These are phyloP conservation scores for Biancaea sappan DNA, from an alignment of 306 rosid genomes.

Conservation along the genomic window DNA sequence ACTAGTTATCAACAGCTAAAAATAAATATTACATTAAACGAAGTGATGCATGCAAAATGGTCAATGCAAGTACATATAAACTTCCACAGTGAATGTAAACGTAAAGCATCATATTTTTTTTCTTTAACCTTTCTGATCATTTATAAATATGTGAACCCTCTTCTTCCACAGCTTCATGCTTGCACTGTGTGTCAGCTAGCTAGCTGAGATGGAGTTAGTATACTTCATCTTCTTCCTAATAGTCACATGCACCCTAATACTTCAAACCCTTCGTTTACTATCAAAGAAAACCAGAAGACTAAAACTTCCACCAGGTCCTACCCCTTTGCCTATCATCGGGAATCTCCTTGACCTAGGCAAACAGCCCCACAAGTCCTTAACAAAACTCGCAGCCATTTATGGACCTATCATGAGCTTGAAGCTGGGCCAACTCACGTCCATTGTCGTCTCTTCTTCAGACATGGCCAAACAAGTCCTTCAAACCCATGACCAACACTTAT, in stretches of 20 bases:
- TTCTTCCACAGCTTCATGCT: neutral
- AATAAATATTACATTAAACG: no score
- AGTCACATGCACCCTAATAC: neutral
- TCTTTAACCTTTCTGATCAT: no score
- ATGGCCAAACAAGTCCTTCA: neutral
- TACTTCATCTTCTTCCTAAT: neutral
- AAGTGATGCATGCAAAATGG: no score
- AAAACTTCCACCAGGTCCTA: slow-evolving; percentile 48
- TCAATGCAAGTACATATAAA: no score
- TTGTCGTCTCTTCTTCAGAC: neutral
- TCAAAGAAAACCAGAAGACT: neutral
- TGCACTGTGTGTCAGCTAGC: neutral
- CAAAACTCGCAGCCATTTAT: slow-evolving; percentile 27
- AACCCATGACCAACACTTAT: neutral
- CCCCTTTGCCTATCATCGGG: slow-evolving; percentile 40
- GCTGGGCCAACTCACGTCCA: neutral
- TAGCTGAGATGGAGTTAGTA: neutral
- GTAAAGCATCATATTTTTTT: no score
- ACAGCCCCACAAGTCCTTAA: slow-evolving; percentile 38
- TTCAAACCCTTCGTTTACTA: slow-evolving; percentile 27
- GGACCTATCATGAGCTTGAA: neutral
- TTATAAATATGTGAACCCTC: neutral
- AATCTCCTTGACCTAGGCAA: slow-evolving; percentile 43
- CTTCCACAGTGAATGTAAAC: no score
- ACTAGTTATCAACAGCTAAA: no score